These are phyloP conservation scores for Amesomyces nigricolor DNA, from an alignment of 2,329 filamentous ascomycete genomes.

Conservation along the genomic window DNA sequence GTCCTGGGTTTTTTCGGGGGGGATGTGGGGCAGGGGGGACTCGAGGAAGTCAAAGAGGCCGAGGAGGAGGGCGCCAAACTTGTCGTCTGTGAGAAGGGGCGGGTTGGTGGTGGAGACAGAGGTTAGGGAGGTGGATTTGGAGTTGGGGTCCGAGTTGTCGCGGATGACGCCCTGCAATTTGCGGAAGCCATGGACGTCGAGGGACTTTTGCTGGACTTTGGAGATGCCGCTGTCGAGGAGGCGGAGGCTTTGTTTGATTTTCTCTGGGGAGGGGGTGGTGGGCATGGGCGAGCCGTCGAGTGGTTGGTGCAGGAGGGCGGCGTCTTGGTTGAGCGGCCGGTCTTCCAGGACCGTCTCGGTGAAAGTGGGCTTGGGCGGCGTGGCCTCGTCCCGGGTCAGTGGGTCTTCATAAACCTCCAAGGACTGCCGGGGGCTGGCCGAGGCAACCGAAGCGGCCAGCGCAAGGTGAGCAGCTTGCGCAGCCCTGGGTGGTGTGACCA, in stretches of 20 bases:
- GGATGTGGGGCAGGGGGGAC: conserved; percentile 48
- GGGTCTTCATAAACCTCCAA: conserved; percentile 60
- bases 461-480: not conserved
- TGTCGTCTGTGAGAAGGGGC: conserved; percentile 54
- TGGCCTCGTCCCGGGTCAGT: conserved; percentile 44
- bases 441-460: not conserved
- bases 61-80: conserved; percentile 61
- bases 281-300: conserved; percentile 17
- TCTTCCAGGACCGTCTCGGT: conserved; percentile 52
- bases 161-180: conserved; percentile 70
- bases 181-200: conserved; percentile 78
- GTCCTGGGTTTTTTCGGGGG: conserved; percentile 62
- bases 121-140: too few relatives aligned
- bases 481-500: not conserved
- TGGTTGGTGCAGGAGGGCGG: conserved; percentile 29
- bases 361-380: conserved; percentile 42
- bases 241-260: conserved; percentile 51
- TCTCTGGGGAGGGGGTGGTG: conserved; percentile 42
- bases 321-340: conserved; percentile 54
- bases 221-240: conserved; percentile 69
- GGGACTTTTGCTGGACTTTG: conserved; percentile 62
- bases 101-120: not conserved
- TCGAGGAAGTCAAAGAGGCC: conserved; percentile 69
- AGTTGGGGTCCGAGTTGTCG: conserved; percentile 43
- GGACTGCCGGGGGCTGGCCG: conserved; percentile 26